Conservation (phyloP, 192 early-diverging fungal species). For the Pecoramyces ruminantium region DNA sequence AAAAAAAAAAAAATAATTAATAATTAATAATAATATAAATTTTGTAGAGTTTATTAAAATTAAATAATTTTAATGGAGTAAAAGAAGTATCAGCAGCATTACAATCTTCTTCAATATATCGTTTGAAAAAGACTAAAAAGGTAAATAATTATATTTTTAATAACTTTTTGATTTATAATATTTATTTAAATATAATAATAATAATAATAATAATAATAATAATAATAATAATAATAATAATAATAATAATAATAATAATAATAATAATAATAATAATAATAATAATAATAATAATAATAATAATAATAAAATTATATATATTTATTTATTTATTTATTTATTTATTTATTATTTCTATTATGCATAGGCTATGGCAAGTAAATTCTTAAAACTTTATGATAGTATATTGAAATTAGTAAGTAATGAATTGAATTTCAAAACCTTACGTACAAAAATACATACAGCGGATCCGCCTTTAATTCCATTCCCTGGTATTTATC, state of each 20-base stretch:
- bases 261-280: too few relatives aligned
- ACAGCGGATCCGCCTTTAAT: constrained; percentile 30
- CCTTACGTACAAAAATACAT: constrained; percentile 23
- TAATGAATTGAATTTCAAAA: constrained; percentile 37
- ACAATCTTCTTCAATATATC: constrained; percentile 26
- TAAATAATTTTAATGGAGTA: constrained; percentile 41
- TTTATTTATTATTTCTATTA: neutral
- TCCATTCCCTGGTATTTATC: constrained; percentile 38
- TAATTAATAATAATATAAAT: too few relatives aligned
- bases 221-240: neutral
- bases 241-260: too few relatives aligned
- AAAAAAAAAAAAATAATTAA: too few relatives aligned
- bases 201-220: neutral
- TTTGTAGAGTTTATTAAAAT: constrained; percentile 19
- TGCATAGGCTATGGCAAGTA: constrained; percentile 14
- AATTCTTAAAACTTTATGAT: constrained; percentile 24
- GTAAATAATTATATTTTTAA: neutral
- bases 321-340: neutral
- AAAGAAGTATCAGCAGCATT: constrained; percentile 37
- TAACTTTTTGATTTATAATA: too few relatives aligned
- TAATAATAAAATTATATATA: too few relatives aligned
- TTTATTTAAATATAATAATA: too few relatives aligned
- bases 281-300: too few relatives aligned
- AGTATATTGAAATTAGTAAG: constrained; percentile 20
- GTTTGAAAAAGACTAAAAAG: constrained; percentile 34